phyloP scores from a whole-genome alignment of 805 yeast genomes.

The Metschnikowia bowlesiae region DNA sequence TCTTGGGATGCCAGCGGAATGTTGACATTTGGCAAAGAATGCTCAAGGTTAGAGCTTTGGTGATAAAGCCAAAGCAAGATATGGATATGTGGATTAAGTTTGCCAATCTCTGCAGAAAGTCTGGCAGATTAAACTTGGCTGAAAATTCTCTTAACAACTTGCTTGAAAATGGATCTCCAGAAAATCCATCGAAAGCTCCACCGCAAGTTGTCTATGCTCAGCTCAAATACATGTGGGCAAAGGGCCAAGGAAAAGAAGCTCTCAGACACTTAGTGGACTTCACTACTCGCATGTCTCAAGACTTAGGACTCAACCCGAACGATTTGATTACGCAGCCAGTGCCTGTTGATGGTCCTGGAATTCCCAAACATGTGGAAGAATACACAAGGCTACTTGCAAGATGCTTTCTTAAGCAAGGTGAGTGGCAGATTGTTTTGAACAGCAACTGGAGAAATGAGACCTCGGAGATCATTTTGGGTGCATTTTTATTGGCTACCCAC shows the following conservation, averaged over 20 bases:
- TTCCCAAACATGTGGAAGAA: constrained; percentile 71
- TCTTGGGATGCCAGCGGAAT: constrained; percentile 90
- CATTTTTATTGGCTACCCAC: constrained; percentile 89
- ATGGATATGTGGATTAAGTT: constrained; percentile 98
- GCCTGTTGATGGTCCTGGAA: constrained; percentile 68
- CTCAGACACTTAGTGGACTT: constrained; percentile 81
- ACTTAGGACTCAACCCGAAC: constrained; percentile 79
- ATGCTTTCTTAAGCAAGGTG: constrained; percentile 96
- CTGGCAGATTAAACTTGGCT: constrained; percentile 87
- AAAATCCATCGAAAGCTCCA: constrained; percentile 71
- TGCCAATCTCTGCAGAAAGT: constrained; percentile 91
- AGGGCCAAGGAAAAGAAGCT: constrained; percentile 85
- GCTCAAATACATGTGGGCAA: constrained; percentile 94
- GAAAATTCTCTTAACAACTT: constrained; percentile 83
- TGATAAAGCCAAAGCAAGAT: constrained; percentile 91
- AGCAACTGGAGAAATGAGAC: constrained; percentile 73
- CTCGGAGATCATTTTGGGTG: constrained; percentile 82
- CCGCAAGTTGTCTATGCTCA: constrained; percentile 98
- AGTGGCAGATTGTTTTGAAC: constrained; percentile 88
- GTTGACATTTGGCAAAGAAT: constrained; percentile 99
- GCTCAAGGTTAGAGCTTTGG: constrained; percentile 87
- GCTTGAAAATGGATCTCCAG: constrained; percentile 67
- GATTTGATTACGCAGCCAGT: constrained; percentile 83
- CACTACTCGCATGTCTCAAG: constrained; percentile 85
- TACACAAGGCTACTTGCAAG: constrained; percentile 84